Evolutionary conservation across 495 filamentous ascomycete species (phyloP), one percentile per base, ranked within the genome.

Genomic region (Penicillium canescens): DNA sequence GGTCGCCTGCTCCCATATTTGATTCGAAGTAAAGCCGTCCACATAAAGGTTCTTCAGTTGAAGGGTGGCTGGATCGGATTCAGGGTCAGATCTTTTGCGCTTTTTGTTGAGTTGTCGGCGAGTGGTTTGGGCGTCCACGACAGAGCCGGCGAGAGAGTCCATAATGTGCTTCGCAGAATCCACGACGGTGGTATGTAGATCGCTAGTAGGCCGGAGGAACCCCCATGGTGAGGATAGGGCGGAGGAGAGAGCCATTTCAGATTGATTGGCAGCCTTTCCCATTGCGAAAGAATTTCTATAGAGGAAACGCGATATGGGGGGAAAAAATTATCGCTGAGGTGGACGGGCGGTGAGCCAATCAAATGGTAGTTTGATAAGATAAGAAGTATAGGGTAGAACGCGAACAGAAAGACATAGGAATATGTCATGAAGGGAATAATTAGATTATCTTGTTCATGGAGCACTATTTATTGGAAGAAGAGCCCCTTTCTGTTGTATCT

Each of bases 1-100:
- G 57, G 81, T 86, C 5, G 91, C 90, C 71, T 98, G 94, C 65
- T 96, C 90, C 91, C 92, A 98, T 14, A 98, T 84, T 72, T 98
- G 94, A 41, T 85, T 84, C 20, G 88, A 84, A 53, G 86, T 88
- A 69, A 98, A 96, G 0, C 93, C 94, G 24, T 96, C 86, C 26
- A 89, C 76, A 68, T 98, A 86, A 18, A 98, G 70, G 68, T 88
- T 87, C 62, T 86, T 81, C 53, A 93, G 71, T 55, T 87, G 88
- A 53, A 93, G 65, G 70, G 45, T 55, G 49, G 69, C 67, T 56
- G 67, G 54, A 49, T 73, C 65, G 48, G 69, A 59, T 14, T 75
- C 67, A 31, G 52, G 63, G 21, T 79, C 75, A 6, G 81, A 68
- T 52, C 82, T 66, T 69, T 90, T 91, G 53, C 87, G 78, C 72